phyloP scores from a whole-genome alignment of 176 grass and related monocot genomes.

The Thalia dealbata region DNA sequence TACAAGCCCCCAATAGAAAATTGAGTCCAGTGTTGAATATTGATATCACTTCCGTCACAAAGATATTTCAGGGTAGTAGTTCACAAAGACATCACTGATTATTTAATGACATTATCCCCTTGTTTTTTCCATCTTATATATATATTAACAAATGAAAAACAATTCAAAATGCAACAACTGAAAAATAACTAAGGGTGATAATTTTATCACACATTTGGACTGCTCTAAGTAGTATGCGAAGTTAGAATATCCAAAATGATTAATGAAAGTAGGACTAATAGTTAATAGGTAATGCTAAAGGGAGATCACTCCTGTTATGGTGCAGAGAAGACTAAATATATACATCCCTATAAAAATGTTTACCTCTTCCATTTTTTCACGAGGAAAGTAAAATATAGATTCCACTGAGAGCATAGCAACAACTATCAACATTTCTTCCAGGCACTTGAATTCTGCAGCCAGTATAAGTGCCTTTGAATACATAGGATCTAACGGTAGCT shows the following conservation, averaged over 20 bases:
- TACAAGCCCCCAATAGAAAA: neutral
- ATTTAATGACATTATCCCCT: neutral
- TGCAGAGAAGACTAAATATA: neutral
- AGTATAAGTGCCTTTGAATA: constrained; percentile 87
- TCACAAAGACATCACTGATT: too few relatives aligned
- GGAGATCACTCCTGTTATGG: neutral
- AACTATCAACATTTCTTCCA: constrained; percentile 97
- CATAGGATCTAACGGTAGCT: constrained; percentile 88
- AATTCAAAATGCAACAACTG: too few relatives aligned
- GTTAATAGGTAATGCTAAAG: neutral
- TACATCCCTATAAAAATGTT: constrained; percentile 5
- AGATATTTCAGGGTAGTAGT: too few relatives aligned
- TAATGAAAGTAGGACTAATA: too few relatives aligned
- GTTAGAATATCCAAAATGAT: too few relatives aligned
- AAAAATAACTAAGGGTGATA: too few relatives aligned
- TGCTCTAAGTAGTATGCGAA: too few relatives aligned
- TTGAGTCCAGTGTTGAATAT: too few relatives aligned
- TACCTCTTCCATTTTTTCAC: constrained; percentile 93
- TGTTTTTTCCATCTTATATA: neutral
- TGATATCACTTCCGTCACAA: too few relatives aligned
- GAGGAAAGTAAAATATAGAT: constrained; percentile 81
- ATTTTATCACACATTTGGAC: too few relatives aligned
- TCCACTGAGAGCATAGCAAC: constrained; percentile 98
- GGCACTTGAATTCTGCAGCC: constrained; percentile 68
- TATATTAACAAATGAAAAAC: too few relatives aligned